Evolutionary conservation across 106 monocot species (phyloP).

Genomic region (Ottelia alismoides): DNA sequence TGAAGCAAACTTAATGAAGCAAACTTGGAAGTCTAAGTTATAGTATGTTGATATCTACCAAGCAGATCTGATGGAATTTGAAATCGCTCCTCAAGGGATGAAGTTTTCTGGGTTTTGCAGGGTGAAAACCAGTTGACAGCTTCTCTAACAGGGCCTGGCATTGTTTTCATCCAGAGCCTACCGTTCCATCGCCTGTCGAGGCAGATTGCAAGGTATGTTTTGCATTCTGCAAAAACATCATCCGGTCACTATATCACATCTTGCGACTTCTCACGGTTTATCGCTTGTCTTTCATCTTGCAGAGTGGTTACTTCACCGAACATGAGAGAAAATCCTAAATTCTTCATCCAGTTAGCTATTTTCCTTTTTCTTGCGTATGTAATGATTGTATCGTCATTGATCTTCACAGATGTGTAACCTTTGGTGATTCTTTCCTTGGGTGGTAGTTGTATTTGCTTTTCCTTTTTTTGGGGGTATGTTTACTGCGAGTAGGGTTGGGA

Average conservation of each 20-base stretch:
- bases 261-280: background rate
- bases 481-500: too few relatives aligned
- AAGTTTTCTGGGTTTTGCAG: too few relatives aligned
- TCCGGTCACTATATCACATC: background rate
- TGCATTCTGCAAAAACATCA: too few relatives aligned
- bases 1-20: too few relatives aligned
- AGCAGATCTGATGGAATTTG: too few relatives aligned
- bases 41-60: too few relatives aligned
- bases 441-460: too few relatives aligned
- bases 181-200: conserved; percentile 83
- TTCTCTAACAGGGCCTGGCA: conserved; percentile 70
- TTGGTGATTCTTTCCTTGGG: too few relatives aligned
- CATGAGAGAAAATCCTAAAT: conserved; percentile 92
- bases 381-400: conserved; percentile 75
- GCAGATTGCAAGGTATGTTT: conserved; percentile 58
- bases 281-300: too few relatives aligned
- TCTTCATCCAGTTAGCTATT: conserved; percentile 68
- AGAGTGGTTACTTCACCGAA: conserved; percentile 60
- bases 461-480: too few relatives aligned
- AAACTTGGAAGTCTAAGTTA: too few relatives aligned
- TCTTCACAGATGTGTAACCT: conserved; percentile 75
- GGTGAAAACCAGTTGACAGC: conserved; percentile 67
- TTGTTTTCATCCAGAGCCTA: conserved; percentile 91
- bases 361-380: conserved; percentile 84
- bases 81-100: too few relatives aligned